Evolutionary conservation across 1,139 yeast species (phyloP).

Genomic region (Geotrichum australiense): DNA sequence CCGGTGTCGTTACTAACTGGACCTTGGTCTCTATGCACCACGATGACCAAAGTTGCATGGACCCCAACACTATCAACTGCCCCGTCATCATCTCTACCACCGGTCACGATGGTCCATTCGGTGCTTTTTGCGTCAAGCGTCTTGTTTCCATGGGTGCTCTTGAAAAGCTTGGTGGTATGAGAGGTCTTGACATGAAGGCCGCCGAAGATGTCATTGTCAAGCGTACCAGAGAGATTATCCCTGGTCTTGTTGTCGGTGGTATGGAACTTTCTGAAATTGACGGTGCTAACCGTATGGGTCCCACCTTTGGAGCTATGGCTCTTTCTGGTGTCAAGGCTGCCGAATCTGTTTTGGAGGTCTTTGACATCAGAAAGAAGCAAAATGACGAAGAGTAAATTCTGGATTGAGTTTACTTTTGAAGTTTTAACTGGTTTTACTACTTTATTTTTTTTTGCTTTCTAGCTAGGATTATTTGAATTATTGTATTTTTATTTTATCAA

Average conservation of each 20-base stretch:
- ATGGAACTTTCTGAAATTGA: constrained; percentile 77
- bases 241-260: constrained; percentile 70
- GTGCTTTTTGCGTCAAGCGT: constrained; percentile 69
- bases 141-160: constrained; percentile 34
- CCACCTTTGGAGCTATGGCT: constrained; percentile 79
- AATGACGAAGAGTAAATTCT: constrained; percentile 23
- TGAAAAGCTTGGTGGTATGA: constrained; percentile 59
- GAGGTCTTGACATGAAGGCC: constrained; percentile 70
- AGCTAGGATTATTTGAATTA: too few species aligned
- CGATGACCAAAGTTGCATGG: constrained; percentile 76
- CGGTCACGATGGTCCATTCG: constrained; percentile 82
- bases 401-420: too few species aligned
- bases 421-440: too few species aligned
- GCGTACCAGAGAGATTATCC: constrained; percentile 59
- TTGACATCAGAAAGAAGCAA: constrained; percentile 43
- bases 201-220: constrained; percentile 76
- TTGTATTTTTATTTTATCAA: too few species aligned
- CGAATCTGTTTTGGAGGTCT: constrained; percentile 48
- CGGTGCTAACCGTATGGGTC: constrained; percentile 78
- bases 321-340: constrained; percentile 74
- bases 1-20: constrained; percentile 83
- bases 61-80: constrained; percentile 72
- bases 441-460: too few species aligned
- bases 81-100: constrained; percentile 66
- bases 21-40: constrained; percentile 71